Conservation (phyloP, 352 stramenopile genomes). For the Pythium myriotylum region DNA sequence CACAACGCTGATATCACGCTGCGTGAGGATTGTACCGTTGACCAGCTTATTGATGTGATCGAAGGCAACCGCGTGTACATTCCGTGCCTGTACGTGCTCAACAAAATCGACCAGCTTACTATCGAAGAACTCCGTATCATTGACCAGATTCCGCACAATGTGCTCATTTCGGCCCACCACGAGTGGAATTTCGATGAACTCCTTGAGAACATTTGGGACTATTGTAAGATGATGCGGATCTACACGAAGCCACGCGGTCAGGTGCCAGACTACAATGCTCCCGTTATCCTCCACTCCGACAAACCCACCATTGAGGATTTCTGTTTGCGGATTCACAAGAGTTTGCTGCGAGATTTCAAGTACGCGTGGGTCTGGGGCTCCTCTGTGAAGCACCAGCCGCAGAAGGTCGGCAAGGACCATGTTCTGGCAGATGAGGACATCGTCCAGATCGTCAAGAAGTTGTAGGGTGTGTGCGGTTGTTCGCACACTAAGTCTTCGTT, state of each 20-base stretch:
- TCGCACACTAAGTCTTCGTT: too few species aligned
- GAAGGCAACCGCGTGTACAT: constrained; percentile 99
- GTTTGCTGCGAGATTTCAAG: constrained; percentile 89
- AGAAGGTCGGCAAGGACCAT: constrained; percentile 99
- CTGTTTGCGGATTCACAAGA: constrained; percentile 94
- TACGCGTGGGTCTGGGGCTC: constrained; percentile 98
- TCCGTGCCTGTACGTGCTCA: constrained; percentile 98
- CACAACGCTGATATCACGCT: constrained; percentile 97
- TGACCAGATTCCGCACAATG: constrained; percentile 98
- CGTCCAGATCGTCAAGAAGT: constrained; percentile 98
- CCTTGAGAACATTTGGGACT: constrained; percentile 98
- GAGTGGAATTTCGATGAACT: constrained; percentile 98
- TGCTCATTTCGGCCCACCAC: constrained; percentile 96
- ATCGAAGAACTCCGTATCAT: constrained; percentile 99
- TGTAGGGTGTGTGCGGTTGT: constrained; percentile 41
- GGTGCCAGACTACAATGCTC: constrained; percentile 96
- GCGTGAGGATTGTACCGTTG: constrained; percentile 94
- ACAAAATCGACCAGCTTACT: constrained; percentile 99
- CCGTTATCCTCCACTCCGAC: constrained; percentile 97
- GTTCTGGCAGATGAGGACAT: constrained; percentile 98
- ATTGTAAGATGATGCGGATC: constrained; percentile 97
- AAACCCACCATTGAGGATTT: constrained; percentile 96
- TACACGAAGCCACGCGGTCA: constrained; percentile 98
- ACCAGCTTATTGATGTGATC: constrained; percentile 99
- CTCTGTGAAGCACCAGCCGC: constrained; percentile 98